Evolutionary conservation across 1,284 basidiomycete species (phyloP).

Genomic region (Sphagnurus paluster): DNA sequence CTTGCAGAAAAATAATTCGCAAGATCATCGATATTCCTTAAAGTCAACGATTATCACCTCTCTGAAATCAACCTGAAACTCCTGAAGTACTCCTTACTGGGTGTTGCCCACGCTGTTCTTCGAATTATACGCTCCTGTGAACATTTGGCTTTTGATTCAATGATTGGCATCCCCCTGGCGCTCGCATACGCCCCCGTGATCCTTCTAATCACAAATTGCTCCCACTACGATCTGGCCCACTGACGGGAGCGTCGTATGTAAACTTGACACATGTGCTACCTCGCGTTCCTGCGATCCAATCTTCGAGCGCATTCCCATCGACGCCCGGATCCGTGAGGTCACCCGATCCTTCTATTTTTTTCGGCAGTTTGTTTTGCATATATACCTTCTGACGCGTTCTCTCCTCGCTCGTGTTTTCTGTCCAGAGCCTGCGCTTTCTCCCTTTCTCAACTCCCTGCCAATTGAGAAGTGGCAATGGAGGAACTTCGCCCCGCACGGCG

Average conservation of each 20-base stretch:
- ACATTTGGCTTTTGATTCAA: conserved; percentile 1
- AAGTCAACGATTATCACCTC: no score
- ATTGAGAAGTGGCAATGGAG: conserved; percentile 39
- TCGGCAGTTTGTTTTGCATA: conserved; percentile 16
- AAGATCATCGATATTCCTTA: neutral
- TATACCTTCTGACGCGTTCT: conserved; percentile 11
- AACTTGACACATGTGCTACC: conserved; percentile 24
- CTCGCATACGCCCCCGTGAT: conserved; percentile 21
- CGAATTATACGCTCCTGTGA: no score
- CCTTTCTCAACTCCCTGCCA: conserved; percentile 10
- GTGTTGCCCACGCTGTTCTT: neutral
- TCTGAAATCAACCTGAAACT: neutral
- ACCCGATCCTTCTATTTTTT: conserved; percentile 5
- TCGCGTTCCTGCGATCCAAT: conserved; percentile 20
- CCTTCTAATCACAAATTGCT: conserved; percentile 4
- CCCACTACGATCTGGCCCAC: conserved; percentile 16
- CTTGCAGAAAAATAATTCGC: neutral
- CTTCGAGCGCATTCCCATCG: conserved; percentile 6
- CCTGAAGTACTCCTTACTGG: neutral
- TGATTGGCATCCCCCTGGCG: conserved; percentile 13
- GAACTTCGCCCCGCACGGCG: conserved; percentile 33
- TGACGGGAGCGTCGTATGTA: conserved; percentile 20
- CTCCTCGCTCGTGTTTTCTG: conserved; percentile 17
- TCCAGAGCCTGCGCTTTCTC: conserved; percentile 14
- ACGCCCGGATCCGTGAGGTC: conserved; percentile 16